A percentile compares a stretch with the other conserved stretches of the same genome.
Evolutionary conservation across 176 grass and related monocot species (phyloP).

Genomic region (Paspalum notatum): DNA sequence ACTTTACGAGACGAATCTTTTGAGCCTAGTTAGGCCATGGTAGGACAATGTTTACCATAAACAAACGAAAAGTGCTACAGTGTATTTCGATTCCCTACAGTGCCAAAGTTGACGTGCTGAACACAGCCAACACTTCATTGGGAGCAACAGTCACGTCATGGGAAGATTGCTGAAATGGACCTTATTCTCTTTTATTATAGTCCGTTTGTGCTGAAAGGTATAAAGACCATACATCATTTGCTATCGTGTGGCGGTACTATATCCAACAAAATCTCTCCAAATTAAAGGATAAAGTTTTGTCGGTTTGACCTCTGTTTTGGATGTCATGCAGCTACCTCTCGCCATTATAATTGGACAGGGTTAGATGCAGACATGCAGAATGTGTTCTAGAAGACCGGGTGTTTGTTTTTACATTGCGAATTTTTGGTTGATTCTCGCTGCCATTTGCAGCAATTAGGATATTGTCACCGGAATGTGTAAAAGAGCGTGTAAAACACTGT

Average conservation of each 20-base stretch:
- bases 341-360: background rate
- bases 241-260: background rate
- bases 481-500: no score
- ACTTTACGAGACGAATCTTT: no score
- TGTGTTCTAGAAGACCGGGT: conserved; percentile 15
- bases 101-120: no score
- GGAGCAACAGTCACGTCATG: conserved; percentile 31
- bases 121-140: no score
- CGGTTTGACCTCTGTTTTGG: conserved; percentile 46
- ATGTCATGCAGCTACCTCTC: background rate
- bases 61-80: no score
- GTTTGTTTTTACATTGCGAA: background rate
- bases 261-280: conserved; percentile 28
- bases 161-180: conserved; percentile 32
- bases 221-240: background rate
- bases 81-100: no score
- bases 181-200: background rate
- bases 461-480: no score
- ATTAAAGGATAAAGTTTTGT: conserved; percentile 17
- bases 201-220: background rate
- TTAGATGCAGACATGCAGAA: background rate
- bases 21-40: no score
- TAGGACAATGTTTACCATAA: no score
- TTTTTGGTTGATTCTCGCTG: conserved; percentile 3
- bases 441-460: background rate